Evolutionary conservation across 2,329 filamentous ascomycete species (phyloP).

Genomic region (Paecilomyces niveus): DNA sequence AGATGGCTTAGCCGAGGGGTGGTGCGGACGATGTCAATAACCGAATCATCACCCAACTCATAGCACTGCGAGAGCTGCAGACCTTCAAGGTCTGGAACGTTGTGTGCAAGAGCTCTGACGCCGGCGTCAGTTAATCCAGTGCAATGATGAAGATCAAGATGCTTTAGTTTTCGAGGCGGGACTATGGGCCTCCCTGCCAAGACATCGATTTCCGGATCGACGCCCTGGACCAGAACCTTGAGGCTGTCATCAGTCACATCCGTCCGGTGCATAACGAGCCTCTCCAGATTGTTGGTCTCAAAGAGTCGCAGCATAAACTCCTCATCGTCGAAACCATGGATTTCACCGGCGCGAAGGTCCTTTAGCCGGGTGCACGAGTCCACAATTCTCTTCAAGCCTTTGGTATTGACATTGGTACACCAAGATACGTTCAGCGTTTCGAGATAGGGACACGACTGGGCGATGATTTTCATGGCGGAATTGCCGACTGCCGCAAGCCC

Average conservation of each 20-base stretch:
- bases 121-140: conserved; percentile 63
- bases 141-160: conserved; percentile 80
- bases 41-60: conserved; percentile 64
- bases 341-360: conserved; percentile 76
- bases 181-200: conserved; percentile 71
- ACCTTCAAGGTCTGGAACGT: conserved; percentile 73
- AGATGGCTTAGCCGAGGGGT: conserved; percentile 74
- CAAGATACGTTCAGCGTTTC: conserved; percentile 84
- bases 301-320: conserved; percentile 70
- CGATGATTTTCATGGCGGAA: conserved; percentile 77
- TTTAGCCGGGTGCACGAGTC: conserved; percentile 64
- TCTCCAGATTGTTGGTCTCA: conserved; percentile 70
- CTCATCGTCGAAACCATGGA: conserved; percentile 68
- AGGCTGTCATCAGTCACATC: conserved; percentile 71
- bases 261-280: conserved; percentile 70
- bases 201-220: conserved; percentile 70
- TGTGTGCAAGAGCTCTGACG: conserved; percentile 62
- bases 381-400: conserved; percentile 66
- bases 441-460: conserved; percentile 71
- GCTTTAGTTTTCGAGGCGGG: conserved; percentile 68
- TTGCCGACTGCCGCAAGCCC: conserved; percentile 72
- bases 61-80: conserved; percentile 74
- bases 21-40: conserved; percentile 66
- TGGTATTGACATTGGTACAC: conserved; percentile 79
- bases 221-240: conserved; percentile 65